A percentile compares a stretch with the other conserved stretches of the same genome.
phyloP scores from a whole-genome alignment of 2,329 filamentous ascomycete genomes.

The Trichoderma atrobrunneum region DNA sequence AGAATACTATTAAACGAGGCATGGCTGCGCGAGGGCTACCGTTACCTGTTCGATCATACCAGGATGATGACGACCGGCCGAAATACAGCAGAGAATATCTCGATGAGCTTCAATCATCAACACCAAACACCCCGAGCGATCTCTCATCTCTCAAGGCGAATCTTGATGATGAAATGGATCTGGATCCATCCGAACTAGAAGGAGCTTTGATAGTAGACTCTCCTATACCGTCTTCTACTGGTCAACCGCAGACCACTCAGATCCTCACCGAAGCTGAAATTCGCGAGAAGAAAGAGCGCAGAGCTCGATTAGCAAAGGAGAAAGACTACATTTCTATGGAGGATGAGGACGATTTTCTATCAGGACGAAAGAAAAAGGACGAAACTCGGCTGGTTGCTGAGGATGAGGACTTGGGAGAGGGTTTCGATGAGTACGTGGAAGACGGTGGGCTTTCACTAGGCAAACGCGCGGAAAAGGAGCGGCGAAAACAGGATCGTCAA shows the following conservation, averaged over 20 bases:
- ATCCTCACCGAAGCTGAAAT: slow-evolving; percentile 86
- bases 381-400: slow-evolving; percentile 75
- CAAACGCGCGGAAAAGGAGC: slow-evolving; percentile 73
- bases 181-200: slow-evolving; percentile 60
- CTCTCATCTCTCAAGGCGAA: slow-evolving; percentile 45
- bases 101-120: slow-evolving; percentile 79
- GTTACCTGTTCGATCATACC: slow-evolving; percentile 46
- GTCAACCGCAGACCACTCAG: slow-evolving; percentile 35
- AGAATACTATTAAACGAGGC: slow-evolving; percentile 59
- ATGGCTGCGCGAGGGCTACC: slow-evolving; percentile 50
- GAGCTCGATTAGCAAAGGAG: slow-evolving; percentile 72
- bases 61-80: slow-evolving; percentile 66
- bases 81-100: slow-evolving; percentile 85
- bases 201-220: slow-evolving; percentile 63
- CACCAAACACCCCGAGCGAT: slow-evolving; percentile 75
- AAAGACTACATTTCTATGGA: slow-evolving; percentile 65
- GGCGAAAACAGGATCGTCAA: slow-evolving; percentile 61
- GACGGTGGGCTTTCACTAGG: slow-evolving; percentile 79
- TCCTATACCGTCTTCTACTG: slow-evolving; percentile 32
- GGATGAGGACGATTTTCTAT: slow-evolving; percentile 48
- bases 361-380: slow-evolving; percentile 54
- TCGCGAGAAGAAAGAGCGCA: slow-evolving; percentile 82
- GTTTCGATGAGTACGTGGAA: slow-evolving; percentile 88
- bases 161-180: slow-evolving; percentile 51
- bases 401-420: slow-evolving; percentile 90